phyloP scores from a whole-genome alignment of 805 yeast species.

The Teunomyces tritomae region DNA sequence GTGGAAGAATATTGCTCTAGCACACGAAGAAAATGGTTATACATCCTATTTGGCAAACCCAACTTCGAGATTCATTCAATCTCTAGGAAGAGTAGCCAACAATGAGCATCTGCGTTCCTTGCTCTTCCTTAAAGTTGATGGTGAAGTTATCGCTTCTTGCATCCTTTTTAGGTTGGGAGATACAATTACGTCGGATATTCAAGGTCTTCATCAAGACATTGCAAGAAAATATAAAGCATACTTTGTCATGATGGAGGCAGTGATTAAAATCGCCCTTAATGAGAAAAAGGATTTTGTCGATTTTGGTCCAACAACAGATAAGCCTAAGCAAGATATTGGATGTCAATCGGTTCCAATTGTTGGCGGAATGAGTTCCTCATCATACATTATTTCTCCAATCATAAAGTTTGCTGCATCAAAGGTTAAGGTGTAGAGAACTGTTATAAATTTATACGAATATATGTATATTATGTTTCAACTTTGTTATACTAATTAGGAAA shows the following conservation, averaged over 20 bases:
- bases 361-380: slow-evolving; percentile 16
- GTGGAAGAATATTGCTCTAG: slow-evolving; percentile 40
- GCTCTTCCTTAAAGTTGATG: slow-evolving; percentile 37
- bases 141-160: slow-evolving; percentile 37
- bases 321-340: slow-evolving; percentile 43
- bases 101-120: slow-evolving; percentile 27
- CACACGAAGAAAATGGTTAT: slow-evolving; percentile 33
- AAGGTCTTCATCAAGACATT: slow-evolving; percentile 40
- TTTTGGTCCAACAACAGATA: slow-evolving; percentile 46
- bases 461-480: not conserved
- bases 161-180: slow-evolving; percentile 42
- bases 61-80: slow-evolving; percentile 23
- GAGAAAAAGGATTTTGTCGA: slow-evolving; percentile 39
- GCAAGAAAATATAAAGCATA: slow-evolving; percentile 41
- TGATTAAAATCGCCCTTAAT: slow-evolving; percentile 36
- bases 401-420: slow-evolving; percentile 1
- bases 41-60: slow-evolving; percentile 38
- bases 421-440: not conserved
- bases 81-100: slow-evolving; percentile 23
- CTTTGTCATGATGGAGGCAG: slow-evolving; percentile 48
- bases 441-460: not conserved
- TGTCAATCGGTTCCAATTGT: slow-evolving; percentile 33
- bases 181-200: slow-evolving; percentile 44
- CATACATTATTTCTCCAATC: not conserved
- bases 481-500: no score